These are phyloP conservation scores for Cladosporium oxysporum DNA, from an alignment of 2,329 filamentous ascomycete genomes.

Conservation along the genomic window DNA sequence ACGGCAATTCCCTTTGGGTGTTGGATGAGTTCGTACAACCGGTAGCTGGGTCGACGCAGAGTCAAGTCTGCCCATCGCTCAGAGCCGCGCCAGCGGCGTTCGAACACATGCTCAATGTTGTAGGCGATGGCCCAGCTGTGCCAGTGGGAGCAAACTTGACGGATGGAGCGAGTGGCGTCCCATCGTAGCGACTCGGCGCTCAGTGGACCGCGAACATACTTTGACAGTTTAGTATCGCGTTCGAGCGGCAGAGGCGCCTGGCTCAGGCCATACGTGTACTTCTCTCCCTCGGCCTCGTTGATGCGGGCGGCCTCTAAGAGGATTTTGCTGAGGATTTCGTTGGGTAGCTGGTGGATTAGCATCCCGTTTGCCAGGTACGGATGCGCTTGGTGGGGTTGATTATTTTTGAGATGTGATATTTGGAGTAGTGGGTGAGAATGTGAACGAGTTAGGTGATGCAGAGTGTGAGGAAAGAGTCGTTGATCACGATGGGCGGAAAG, in stretches of 20 bases:
- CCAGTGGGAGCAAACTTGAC: slow-evolving; percentile 53
- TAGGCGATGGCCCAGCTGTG: slow-evolving; percentile 56
- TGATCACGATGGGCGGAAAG: neutral
- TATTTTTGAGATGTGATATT: neutral
- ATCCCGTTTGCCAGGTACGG: slow-evolving; percentile 23
- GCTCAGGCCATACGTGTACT: slow-evolving; percentile 55
- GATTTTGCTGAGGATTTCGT: slow-evolving; percentile 55
- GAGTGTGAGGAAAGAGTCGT: neutral
- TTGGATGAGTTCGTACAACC: slow-evolving; percentile 52
- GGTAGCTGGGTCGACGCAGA: slow-evolving; percentile 43
- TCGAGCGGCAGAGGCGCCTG: slow-evolving; percentile 51
- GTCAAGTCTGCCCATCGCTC: slow-evolving; percentile 55
- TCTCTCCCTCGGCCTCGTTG: slow-evolving; percentile 50
- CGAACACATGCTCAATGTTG: slow-evolving; percentile 53
- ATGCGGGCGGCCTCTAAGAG: slow-evolving; percentile 51
- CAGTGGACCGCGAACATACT: slow-evolving; percentile 54
- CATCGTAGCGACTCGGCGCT: slow-evolving; percentile 54
- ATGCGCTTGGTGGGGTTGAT: neutral
- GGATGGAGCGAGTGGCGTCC: slow-evolving; percentile 52
- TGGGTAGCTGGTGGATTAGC: slow-evolving; percentile 52
- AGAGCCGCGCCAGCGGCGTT: slow-evolving; percentile 54
- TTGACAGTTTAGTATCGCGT: slow-evolving; percentile 45
- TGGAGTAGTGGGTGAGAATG: neutral
- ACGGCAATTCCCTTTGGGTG: slow-evolving; percentile 50
- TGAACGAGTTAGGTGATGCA: neutral